phyloP scores from a whole-genome alignment of 371 early-diverging fungal species.

The Mucor piriformis region DNA sequence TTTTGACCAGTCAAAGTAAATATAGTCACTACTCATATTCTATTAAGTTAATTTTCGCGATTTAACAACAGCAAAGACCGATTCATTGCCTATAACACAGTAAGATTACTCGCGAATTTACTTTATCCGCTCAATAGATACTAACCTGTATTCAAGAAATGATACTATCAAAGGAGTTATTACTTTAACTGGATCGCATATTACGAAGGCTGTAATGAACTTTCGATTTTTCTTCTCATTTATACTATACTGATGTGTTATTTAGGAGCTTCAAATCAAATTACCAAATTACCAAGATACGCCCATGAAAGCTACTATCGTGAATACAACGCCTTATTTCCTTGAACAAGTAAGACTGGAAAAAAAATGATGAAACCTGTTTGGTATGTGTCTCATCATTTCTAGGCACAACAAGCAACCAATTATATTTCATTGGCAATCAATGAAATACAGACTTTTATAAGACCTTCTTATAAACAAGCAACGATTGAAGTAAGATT shows the following conservation, averaged over 20 bases:
- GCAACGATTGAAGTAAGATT: constrained; percentile 32
- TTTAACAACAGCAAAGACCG: constrained; percentile 30
- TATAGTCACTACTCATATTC: background rate
- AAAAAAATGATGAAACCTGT: background rate
- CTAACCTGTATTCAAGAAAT: constrained; percentile 22
- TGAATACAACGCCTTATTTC: constrained; percentile 34
- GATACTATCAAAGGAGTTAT: constrained; percentile 49
- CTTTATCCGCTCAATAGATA: background rate
- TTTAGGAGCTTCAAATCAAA: constrained; percentile 43
- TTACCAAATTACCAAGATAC: constrained; percentile 36
- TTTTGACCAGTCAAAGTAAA: constrained; percentile 34
- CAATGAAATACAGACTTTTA: constrained; percentile 21
- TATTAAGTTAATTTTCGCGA: background rate
- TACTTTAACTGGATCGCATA: constrained; percentile 32
- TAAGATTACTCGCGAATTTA: constrained; percentile 9
- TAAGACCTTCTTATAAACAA: constrained; percentile 26
- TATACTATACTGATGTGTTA: background rate
- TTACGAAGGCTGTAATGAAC: constrained; percentile 44
- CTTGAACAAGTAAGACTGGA: constrained; percentile 39
- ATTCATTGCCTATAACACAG: constrained; percentile 44
- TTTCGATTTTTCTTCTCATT: background rate
- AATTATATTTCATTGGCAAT: constrained; percentile 43
- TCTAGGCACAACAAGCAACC: constrained; percentile 36
- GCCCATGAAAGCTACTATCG: constrained; percentile 34
- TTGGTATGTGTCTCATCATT: background rate